Evolutionary conservation across 768 basidiomycete species (phyloP).

Genomic region (Suillus occidentalis): DNA sequence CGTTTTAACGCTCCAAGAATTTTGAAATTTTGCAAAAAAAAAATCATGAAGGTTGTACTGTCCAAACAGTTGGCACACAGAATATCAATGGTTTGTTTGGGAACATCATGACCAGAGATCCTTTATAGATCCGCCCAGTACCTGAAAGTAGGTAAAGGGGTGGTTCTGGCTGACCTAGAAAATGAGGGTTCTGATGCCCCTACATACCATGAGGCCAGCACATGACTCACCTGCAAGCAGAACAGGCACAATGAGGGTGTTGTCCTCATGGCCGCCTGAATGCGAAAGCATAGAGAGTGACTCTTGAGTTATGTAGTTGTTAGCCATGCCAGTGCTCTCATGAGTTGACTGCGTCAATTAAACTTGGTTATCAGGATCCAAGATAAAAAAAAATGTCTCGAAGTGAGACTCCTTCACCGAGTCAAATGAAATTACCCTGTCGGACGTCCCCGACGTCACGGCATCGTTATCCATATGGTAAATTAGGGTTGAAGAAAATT

Average conservation of each 20-base stretch:
- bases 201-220: conserved; percentile 1
- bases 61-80: not conserved
- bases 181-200: conserved; percentile 1
- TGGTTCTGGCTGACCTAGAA: not conserved
- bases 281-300: not conserved
- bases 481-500: not conserved
- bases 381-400: not conserved
- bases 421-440: not conserved
- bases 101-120: not conserved
- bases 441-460: not conserved
- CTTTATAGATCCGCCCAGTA: not conserved
- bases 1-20: conserved; percentile 18
- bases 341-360: not conserved
- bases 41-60: not conserved
- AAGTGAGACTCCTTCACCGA: not conserved
- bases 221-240: not conserved
- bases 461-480: not conserved
- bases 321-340: not conserved
- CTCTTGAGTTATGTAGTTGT: not conserved
- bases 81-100: not conserved
- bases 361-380: not conserved
- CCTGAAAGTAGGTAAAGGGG: not conserved
- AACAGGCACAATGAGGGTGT: not conserved
- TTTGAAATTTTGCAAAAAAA: not conserved
- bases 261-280: not conserved